These are phyloP conservation scores for Boletus reticuloceps DNA, from an alignment of 768 basidiomycete species.

Conservation along the genomic window DNA sequence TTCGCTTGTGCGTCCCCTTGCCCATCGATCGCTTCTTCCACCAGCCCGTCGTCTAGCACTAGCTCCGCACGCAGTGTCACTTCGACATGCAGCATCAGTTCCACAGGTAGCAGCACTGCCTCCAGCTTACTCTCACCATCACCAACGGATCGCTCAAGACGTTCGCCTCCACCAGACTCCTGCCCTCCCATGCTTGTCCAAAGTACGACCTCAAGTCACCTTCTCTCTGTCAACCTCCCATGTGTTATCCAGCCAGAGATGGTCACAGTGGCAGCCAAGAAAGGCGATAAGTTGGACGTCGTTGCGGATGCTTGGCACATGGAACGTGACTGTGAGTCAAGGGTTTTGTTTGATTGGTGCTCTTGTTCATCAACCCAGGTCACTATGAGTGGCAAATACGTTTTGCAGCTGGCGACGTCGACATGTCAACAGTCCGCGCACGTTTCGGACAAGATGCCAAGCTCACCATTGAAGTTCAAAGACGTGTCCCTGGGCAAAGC, in stretches of 20 bases:
- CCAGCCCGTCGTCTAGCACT: conserved; percentile 21
- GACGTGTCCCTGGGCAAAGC: conserved; percentile 25
- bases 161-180: conserved; percentile 32
- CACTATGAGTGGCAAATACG: conserved; percentile 62
- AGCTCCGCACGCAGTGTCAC: conserved; percentile 26
- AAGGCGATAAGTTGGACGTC: conserved; percentile 53
- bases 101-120: conserved; percentile 15
- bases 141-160: conserved; percentile 30
- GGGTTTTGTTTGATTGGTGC: background rate
- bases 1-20: conserved; percentile 29
- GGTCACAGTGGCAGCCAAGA: conserved; percentile 61
- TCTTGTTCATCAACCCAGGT: conserved; percentile 34
- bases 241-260: conserved; percentile 52
- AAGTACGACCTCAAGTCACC: conserved; percentile 40
- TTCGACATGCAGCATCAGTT: conserved; percentile 20
- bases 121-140: conserved; percentile 21
- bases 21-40: conserved; percentile 24
- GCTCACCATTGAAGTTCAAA: conserved; percentile 46
- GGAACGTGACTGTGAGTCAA: conserved; percentile 54
- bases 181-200: conserved; percentile 46
- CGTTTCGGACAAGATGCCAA: conserved; percentile 45
- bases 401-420: conserved; percentile 53
- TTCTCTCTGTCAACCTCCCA: conserved; percentile 49
- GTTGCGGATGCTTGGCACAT: conserved; percentile 64
- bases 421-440: conserved; percentile 52